phyloP scores from a whole-genome alignment of 306 rosid genomes.

The Arachis hypogaea region DNA sequence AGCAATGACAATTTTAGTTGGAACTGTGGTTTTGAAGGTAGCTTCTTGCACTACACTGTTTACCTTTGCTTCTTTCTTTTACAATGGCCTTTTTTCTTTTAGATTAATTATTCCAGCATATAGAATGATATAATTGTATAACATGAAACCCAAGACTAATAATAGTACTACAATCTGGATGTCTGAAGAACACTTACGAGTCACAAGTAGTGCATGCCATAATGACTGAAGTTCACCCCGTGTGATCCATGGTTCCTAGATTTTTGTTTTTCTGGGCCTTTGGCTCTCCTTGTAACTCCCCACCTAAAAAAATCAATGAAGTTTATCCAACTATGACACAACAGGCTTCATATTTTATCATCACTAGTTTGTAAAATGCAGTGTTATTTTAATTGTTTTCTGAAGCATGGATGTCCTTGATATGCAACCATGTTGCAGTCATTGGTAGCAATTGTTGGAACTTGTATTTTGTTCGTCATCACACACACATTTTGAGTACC shows the following conservation, averaged over 20 bases:
- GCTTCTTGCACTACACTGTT: not conserved
- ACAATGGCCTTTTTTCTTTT: slow-evolving; percentile 9
- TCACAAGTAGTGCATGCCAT: not conserved
- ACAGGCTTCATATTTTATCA: slow-evolving; percentile 9
- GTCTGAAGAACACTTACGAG: not conserved
- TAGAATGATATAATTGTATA: not conserved
- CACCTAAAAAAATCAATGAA: too few relatives aligned
- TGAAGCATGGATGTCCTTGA: not conserved
- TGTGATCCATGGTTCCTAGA: too few relatives aligned
- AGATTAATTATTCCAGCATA: slow-evolving; percentile 2
- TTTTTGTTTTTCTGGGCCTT: too few relatives aligned
- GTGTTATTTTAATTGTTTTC: not conserved
- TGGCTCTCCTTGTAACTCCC: too few relatives aligned
- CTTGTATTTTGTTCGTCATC: not conserved
- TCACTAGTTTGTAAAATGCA: not conserved
- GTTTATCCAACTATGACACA: not conserved
- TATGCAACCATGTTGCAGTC: slow-evolving; percentile 12
- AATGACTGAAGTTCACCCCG: not conserved
- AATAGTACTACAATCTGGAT: not conserved
- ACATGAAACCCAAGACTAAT: not conserved
- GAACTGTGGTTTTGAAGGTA: slow-evolving; percentile 99
- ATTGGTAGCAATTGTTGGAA: slow-evolving; percentile 13
- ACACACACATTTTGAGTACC: not conserved
- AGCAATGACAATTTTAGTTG: slow-evolving; percentile 85
- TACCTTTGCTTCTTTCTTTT: slow-evolving; percentile 13